A percentile compares a stretch with the other conserved stretches of the same genome.
Evolutionary conservation across 495 filamentous ascomycete genomes (phyloP).

Genomic region (Penicillium chermesinum): DNA sequence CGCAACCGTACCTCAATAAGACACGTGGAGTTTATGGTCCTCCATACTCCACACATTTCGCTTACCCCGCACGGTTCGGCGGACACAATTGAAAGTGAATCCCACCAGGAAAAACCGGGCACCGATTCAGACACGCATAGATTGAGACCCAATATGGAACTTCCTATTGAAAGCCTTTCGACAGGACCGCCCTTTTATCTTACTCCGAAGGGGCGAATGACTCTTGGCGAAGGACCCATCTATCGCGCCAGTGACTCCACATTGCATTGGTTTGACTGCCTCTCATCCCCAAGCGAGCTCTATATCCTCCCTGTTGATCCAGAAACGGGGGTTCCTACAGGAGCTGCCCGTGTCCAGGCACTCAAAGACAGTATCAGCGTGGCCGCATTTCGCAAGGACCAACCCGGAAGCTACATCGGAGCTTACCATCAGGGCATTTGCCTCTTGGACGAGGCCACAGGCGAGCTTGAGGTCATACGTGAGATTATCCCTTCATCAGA

Average conservation of each 20-base stretch:
- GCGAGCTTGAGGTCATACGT: slow-evolving; percentile 17
- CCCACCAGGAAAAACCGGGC: too few species aligned
- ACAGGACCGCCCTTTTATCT: slow-evolving; percentile 23
- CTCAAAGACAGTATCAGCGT: slow-evolving; percentile 21
- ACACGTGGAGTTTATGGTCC: too few species aligned
- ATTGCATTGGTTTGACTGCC: slow-evolving; percentile 26
- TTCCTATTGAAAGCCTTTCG: not conserved
- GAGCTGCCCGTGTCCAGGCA: slow-evolving; percentile 9
- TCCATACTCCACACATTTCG: too few species aligned
- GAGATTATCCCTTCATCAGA: slow-evolving; percentile 23
- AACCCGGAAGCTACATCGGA: slow-evolving; percentile 23
- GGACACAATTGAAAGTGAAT: too few species aligned
- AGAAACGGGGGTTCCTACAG: slow-evolving; percentile 10
- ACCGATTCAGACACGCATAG: too few species aligned
- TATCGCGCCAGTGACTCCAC: slow-evolving; percentile 22
- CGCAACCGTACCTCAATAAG: too few species aligned
- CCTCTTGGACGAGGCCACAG: slow-evolving; percentile 20
- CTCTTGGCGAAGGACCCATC: slow-evolving; percentile 25
- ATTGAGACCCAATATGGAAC: slow-evolving; percentile 1
- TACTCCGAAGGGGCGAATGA: slow-evolving; percentile 16
- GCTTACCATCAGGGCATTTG: slow-evolving; percentile 26
- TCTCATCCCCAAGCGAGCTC: slow-evolving; percentile 16
- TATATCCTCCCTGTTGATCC: slow-evolving; percentile 22
- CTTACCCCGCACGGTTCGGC: too few species aligned
- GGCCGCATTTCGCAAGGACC: slow-evolving; percentile 18